Base-by-base conservation (phyloP, 169 alveolate species). In the Cryptosporidium ubiquitum region DNA sequence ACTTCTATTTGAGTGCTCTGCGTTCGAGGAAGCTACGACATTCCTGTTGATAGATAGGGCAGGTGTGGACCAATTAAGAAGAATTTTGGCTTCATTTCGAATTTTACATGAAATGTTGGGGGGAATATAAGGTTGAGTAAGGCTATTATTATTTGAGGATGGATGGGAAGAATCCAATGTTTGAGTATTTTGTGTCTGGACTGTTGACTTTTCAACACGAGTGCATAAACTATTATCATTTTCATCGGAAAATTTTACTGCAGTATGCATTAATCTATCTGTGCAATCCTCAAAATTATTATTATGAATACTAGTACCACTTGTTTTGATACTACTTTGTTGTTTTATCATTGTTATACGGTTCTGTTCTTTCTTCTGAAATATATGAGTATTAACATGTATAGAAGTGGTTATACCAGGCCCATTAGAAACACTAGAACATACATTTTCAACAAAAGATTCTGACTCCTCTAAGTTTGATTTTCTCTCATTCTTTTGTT, bases 381-480 rank as follows among this genome's bases (percentile, higher is more conserved):
- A 64, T 5, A 64, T n/a, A 5, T 31, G 26, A 33, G 26, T 64
- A 16, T 64, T 64, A 37, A 64, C 29, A 12, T 64, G 49, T 35
- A 37, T 37, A 33, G 71, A 64, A 31, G 71, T 35, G 6, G 29
- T 64, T n/a, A 64, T n/a, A 0, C 47, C 71, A 20, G 71, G 71
- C 9, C 71, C 47, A 64, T 64, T 64, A 37, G 71, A 64, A 37
- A 64, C 14, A 26, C 71, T 33, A 9, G 71, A 64, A 64, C 71
- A 64, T 0, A 14, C 71, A n/a, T 64, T 64, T 35, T 26, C 64
- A 16, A 51, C 40, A 14, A 49, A 29, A 18, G 42, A 29, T 3
- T 74, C 86, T 26, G 58, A 74, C 1, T 79, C 89, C 1, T 79
- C 89, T 14, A 40, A 14, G n/a, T 73, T 64, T 26, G 42, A 37